These are phyloP conservation scores for Polytrichum formosum DNA, from an alignment of 225 moss, liverwort and hornwort species.

Conservation along the genomic window DNA sequence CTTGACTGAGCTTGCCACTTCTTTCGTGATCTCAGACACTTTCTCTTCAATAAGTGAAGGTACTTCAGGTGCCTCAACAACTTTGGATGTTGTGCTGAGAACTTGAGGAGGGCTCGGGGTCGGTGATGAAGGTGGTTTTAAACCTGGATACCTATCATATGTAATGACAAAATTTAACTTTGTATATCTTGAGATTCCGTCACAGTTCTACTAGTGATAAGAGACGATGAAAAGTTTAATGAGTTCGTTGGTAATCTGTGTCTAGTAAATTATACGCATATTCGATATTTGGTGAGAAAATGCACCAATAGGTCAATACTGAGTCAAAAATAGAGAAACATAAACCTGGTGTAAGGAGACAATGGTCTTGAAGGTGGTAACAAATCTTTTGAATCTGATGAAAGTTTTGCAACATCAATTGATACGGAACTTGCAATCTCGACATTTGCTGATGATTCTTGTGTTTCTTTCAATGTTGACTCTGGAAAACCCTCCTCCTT, in stretches of 20 bases:
- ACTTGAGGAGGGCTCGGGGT: not conserved
- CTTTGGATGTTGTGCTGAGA: not conserved
- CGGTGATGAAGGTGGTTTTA: conserved; percentile 37
- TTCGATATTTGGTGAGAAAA: too few species aligned
- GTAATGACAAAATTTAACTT: too few species aligned
- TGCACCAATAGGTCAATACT: too few species aligned
- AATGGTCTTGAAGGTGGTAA: conserved; percentile 13
- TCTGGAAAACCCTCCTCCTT: not conserved
- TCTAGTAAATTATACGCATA: too few species aligned
- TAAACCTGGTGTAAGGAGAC: conserved; percentile 32
- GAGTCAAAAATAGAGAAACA: too few species aligned
- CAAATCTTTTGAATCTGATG: not conserved
- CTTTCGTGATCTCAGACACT: not conserved
- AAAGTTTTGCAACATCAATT: too few species aligned
- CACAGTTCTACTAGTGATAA: too few species aligned
- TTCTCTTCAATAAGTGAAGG: not conserved
- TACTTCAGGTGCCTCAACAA: conserved; percentile 4
- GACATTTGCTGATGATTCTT: not conserved
- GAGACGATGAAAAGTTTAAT: too few species aligned
- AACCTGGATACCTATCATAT: conserved; percentile 28
- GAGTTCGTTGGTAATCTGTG: too few species aligned
- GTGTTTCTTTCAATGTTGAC: not conserved
- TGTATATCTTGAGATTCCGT: too few species aligned
- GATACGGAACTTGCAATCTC: not conserved
- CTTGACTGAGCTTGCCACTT: not conserved